phyloP scores from a whole-genome alignment of 2,329 filamentous ascomycete genomes.

The Tolypocladium album region DNA sequence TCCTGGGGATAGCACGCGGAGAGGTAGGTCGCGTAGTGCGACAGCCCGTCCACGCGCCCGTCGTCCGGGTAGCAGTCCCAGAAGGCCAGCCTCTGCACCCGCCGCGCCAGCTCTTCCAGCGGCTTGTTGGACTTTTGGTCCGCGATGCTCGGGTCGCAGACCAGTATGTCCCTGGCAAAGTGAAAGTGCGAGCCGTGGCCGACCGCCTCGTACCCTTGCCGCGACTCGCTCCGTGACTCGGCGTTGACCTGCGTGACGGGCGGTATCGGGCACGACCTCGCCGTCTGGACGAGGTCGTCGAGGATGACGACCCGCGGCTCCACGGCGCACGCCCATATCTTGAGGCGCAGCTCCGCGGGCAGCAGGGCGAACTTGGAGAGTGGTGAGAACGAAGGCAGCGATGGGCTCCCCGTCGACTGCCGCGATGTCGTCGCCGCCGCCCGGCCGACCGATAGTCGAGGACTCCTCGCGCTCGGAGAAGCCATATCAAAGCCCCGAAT shows the following conservation, averaged over 20 bases:
- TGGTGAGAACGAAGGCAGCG: not conserved
- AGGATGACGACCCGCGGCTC: constrained; percentile 25
- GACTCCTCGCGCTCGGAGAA: not conserved
- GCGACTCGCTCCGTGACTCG: constrained; percentile 22
- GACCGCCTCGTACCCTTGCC: constrained; percentile 22
- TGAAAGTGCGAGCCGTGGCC: constrained; percentile 24
- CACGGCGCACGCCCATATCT: constrained; percentile 24
- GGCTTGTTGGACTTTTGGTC: constrained; percentile 19
- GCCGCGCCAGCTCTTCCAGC: constrained; percentile 21
- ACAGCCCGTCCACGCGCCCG: constrained; percentile 20
- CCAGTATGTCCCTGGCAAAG: constrained; percentile 24
- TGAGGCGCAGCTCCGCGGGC: constrained; percentile 24
- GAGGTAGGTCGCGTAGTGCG: constrained; percentile 23
- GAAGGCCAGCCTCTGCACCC: constrained; percentile 23
- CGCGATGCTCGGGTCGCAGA: constrained; percentile 25
- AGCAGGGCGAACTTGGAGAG: constrained; percentile 16
- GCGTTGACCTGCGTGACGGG: constrained; percentile 24
- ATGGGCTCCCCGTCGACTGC: not conserved
- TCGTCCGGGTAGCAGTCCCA: constrained; percentile 30
- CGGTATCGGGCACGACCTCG: constrained; percentile 21
- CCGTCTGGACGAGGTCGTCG: constrained; percentile 19
- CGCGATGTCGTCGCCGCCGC: constrained; percentile 2
- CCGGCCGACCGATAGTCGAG: not conserved
- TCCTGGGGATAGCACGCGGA: constrained; percentile 19
- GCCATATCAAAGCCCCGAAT: not conserved